Evolutionary conservation across 2,329 filamentous ascomycete species (phyloP).

Genomic region (Dactylellina cionopaga): DNA sequence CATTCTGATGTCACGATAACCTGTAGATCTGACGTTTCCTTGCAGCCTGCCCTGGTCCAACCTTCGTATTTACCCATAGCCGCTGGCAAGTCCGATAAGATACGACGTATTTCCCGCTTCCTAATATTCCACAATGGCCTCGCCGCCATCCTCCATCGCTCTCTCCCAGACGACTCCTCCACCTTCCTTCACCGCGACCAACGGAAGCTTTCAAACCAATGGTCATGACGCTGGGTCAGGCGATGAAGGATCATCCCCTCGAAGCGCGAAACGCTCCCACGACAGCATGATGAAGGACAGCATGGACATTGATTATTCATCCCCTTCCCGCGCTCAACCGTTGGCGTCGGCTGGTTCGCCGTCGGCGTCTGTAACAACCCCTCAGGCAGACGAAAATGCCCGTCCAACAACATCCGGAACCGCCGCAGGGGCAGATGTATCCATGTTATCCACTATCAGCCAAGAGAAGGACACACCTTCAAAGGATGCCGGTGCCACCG

Average conservation of each 20-base stretch:
- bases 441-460: slow-evolving; percentile 10
- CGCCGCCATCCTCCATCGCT: slow-evolving; percentile 41
- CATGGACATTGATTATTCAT: slow-evolving; percentile 42
- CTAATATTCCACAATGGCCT: slow-evolving; percentile 31
- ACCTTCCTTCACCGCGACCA: slow-evolving; percentile 40
- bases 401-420: slow-evolving; percentile 19
- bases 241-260: slow-evolving; percentile 40
- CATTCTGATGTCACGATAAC: slow-evolving; percentile 40
- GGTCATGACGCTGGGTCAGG: slow-evolving; percentile 33
- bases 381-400: slow-evolving; percentile 25
- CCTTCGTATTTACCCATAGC: slow-evolving; percentile 29
- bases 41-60: slow-evolving; percentile 8
- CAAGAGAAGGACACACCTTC: slow-evolving; percentile 43
- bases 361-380: slow-evolving; percentile 25
- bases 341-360: slow-evolving; percentile 25
- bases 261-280: slow-evolving; percentile 46
- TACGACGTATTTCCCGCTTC: slow-evolving; percentile 1
- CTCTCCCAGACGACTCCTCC: slow-evolving; percentile 44
- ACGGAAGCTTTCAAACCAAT: slow-evolving; percentile 44
- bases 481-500: slow-evolving; percentile 32
- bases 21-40: slow-evolving; percentile 6
- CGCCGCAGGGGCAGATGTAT: slow-evolving; percentile 5
- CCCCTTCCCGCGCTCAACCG: slow-evolving; percentile 9
- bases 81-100: slow-evolving; percentile 29
- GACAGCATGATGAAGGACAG: slow-evolving; percentile 51